A percentile compares a stretch with the other conserved stretches of the same genome.
These are phyloP conservation scores for Candolleomyces aberdarensis DNA, from an alignment of 768 basidiomycete genomes.

Conservation along the genomic window DNA sequence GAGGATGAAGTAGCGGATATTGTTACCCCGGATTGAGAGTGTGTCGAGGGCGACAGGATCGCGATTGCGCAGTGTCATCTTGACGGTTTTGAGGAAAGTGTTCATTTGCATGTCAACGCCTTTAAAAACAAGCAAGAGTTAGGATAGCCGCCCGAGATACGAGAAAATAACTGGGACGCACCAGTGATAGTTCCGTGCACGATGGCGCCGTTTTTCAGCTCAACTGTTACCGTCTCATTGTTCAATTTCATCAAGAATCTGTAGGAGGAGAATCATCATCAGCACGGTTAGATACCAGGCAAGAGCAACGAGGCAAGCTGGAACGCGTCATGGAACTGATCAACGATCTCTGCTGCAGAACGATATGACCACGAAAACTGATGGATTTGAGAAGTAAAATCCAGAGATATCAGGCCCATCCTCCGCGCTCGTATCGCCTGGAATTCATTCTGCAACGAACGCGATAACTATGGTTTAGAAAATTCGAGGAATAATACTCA, in stretches of 20 bases:
- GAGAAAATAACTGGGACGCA: slow-evolving; percentile 32
- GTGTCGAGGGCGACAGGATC: slow-evolving; percentile 85
- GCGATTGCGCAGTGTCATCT: slow-evolving; percentile 90
- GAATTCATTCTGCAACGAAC: slow-evolving; percentile 1
- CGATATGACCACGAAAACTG: no score
- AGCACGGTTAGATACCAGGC: neutral
- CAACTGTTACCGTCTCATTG: slow-evolving; percentile 97
- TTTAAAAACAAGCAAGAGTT: slow-evolving; percentile 26
- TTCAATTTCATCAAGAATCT: slow-evolving; percentile 99
- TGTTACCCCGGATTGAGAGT: slow-evolving; percentile 94
- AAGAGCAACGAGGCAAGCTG: neutral
- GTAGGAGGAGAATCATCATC: slow-evolving; percentile 1
- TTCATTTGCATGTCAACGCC: slow-evolving; percentile 99
- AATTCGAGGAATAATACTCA: slow-evolving; percentile 27
- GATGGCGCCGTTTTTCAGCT: slow-evolving; percentile 95
- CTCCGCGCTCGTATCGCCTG: no score
- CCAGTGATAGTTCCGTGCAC: slow-evolving; percentile 98
- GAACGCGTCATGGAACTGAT: no score
- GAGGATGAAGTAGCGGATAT: slow-evolving; percentile 94
- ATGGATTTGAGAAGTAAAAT: no score
- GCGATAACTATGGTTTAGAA: slow-evolving; percentile 4
- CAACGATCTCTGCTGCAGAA: no score
- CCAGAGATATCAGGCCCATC: no score
- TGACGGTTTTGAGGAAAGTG: slow-evolving; percentile 96
- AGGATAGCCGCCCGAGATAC: neutral